A percentile compares a stretch with the other conserved stretches of the same genome.
These are phyloP conservation scores for Corymbia citriodora DNA, from an alignment of 441 rosid genomes.

Conservation along the genomic window DNA sequence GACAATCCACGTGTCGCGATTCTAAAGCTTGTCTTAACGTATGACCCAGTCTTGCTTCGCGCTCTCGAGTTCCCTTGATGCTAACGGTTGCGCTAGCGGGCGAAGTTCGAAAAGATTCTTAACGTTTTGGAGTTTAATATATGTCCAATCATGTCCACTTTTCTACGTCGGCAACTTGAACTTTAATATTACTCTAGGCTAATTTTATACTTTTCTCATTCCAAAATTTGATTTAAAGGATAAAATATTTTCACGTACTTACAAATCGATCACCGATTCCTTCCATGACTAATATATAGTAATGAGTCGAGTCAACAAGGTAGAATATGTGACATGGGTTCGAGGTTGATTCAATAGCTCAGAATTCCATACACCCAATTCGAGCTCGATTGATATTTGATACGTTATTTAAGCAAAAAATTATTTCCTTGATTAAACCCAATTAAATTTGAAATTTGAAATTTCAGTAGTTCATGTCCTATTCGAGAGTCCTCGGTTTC, in stretches of 20 bases:
- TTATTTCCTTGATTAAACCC: background rate
- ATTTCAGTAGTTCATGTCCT: rapidly evolving
- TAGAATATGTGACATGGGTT: background rate
- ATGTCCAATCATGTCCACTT: background rate
- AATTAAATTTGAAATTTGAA: background rate
- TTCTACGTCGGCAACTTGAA: background rate
- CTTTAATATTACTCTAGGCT: no score
- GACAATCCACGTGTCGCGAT: background rate
- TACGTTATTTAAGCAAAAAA: background rate
- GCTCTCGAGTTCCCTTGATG: background rate
- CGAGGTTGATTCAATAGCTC: background rate
- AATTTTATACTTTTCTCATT: no score
- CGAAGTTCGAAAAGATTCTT: background rate
- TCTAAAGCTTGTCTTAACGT: background rate
- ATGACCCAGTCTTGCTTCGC: background rate
- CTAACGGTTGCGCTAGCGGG: background rate
- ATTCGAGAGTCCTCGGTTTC: background rate
- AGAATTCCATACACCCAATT: background rate
- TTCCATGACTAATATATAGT: no score
- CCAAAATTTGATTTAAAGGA: no score
- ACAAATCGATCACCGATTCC: no score
- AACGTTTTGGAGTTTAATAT: background rate
- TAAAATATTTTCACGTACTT: no score
- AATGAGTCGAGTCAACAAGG: background rate
- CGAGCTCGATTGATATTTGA: background rate